Evolutionary conservation across 225 moss, liverwort and hornwort genomes (phyloP).

Genomic region (Sphagnum contortum): DNA sequence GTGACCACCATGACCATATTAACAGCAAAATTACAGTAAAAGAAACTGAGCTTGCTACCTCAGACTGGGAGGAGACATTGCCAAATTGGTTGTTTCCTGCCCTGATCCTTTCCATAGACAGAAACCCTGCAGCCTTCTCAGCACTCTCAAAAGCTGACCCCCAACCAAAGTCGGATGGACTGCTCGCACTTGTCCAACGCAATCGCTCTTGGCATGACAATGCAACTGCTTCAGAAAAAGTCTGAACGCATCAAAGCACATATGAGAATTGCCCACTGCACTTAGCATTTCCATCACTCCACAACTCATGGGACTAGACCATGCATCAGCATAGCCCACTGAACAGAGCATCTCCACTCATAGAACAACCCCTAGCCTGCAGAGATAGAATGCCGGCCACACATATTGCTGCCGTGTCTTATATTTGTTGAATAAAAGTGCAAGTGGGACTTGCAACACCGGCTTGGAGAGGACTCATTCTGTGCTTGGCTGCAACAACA

Average conservation of each 20-base stretch:
- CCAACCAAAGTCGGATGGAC: constrained; percentile 67
- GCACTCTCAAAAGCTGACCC: constrained; percentile 32
- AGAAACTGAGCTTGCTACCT: constrained; percentile 16
- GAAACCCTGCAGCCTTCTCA: constrained; percentile 36
- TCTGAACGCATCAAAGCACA: constrained; percentile 52
- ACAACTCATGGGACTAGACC: no score
- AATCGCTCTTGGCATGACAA: constrained; percentile 60
- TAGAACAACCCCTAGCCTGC: no score
- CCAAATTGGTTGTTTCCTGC: constrained; percentile 40
- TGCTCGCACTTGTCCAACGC: constrained; percentile 43
- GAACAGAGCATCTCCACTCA: no score
- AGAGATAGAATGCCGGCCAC: no score
- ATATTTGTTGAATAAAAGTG: constrained; percentile 36
- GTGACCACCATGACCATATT: no score
- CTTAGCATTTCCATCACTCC: constrained; percentile 62
- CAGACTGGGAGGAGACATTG: constrained; percentile 35
- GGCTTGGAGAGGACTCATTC: constrained; percentile 30
- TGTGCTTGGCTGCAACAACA: no score
- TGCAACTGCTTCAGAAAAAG: constrained; percentile 52
- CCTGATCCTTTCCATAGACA: constrained; percentile 58
- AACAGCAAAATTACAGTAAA: no score
- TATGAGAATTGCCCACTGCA: constrained; percentile 54
- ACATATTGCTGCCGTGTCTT: no score
- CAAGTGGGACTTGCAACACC: constrained; percentile 35
- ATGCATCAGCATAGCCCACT: no score